These are phyloP conservation scores for Erodium maritimum DNA, from an alignment of 345 rosid species.

Conservation along the genomic window DNA sequence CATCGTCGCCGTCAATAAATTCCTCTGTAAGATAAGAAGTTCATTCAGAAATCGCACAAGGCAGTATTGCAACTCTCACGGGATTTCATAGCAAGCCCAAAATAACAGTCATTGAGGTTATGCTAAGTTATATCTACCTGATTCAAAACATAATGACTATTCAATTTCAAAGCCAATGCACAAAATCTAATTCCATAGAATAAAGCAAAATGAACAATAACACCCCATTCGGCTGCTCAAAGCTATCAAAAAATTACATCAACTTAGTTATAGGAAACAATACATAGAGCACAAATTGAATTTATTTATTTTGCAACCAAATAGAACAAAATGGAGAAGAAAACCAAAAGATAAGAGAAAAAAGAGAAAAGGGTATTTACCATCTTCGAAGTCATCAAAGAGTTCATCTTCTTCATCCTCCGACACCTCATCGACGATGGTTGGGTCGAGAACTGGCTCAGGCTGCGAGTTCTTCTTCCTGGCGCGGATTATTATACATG, in stretches of 20 bases:
- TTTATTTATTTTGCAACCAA: background rate
- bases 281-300: background rate
- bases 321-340: background rate
- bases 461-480: slow-evolving; percentile 31
- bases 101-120: too few relatives aligned
- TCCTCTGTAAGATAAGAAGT: slow-evolving; percentile 24
- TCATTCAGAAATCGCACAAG: background rate
- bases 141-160: too few relatives aligned
- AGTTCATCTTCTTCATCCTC: slow-evolving; percentile 37
- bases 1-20: slow-evolving; percentile 24
- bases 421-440: slow-evolving; percentile 28
- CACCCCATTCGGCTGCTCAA: too few relatives aligned
- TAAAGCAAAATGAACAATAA: too few relatives aligned
- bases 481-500: slow-evolving; percentile 20
- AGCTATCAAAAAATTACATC: too few relatives aligned
- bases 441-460: slow-evolving; percentile 26
- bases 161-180: too few relatives aligned
- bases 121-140: too few relatives aligned
- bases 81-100: background rate
- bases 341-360: background rate
- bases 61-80: background rate
- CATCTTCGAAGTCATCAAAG: slow-evolving; percentile 46
- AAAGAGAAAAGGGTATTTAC: slow-evolving; percentile 17
- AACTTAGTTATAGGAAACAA: too few relatives aligned
- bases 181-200: too few relatives aligned